phyloP scores from a whole-genome alignment of 176 grass and related monocot species.

The barley (Hordeum vulgare) region MorexV3_pseudomolecules_assembly NC_058519.1:27424757-27425256 shows the following conservation, averaged over 20 bases:
- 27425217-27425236: constrained; percentile 35
- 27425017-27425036: constrained; percentile 24
- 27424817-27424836: constrained; percentile 79
- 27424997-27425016: not conserved
- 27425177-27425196: constrained; percentile 91
- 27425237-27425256: not conserved
- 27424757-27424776: not conserved
- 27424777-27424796: constrained; percentile 24
- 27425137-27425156: constrained; percentile 88
- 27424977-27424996: not conserved
- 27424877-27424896: constrained; percentile 94
- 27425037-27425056: constrained; percentile 10
- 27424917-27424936: not conserved
- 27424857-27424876: constrained; percentile 94
- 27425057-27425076: constrained; percentile 99
- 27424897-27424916: not conserved
- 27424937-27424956: constrained; percentile 2
- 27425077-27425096: constrained; percentile 86
- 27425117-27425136: constrained; percentile 87
- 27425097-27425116: constrained; percentile 97
- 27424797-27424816: constrained; percentile 89
- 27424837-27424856: constrained; percentile 90
- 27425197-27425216: constrained; percentile 52
- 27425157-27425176: constrained; percentile 97
- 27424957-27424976: constrained; percentile 4